Conservation (phyloP, 768 basidiomycete species). For the Leccinum barrowsii region DNA sequence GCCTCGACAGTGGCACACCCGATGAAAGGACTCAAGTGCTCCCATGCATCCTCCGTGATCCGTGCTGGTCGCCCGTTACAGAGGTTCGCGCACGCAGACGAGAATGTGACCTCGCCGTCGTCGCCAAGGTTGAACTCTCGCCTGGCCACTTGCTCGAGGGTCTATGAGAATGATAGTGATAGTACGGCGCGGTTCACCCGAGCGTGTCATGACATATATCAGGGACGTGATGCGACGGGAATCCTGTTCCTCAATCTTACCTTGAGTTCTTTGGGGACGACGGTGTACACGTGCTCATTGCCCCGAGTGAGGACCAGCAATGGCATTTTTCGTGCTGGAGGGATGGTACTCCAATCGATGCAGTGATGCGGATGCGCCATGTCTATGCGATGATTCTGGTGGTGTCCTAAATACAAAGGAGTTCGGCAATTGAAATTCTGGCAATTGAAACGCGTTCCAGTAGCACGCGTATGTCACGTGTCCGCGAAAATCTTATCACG, state of each 20-base stretch:
- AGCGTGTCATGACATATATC: background rate
- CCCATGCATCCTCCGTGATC: conserved; percentile 23
- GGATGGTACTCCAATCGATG: conserved; percentile 20
- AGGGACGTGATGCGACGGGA: background rate
- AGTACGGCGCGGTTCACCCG: background rate
- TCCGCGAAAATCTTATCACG: background rate
- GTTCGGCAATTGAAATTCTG: background rate
- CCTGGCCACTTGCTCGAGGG: conserved; percentile 14
- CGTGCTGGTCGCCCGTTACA: conserved; percentile 19
- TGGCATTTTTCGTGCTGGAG: conserved; percentile 19
- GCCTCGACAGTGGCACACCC: conserved; percentile 22
- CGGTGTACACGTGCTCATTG: conserved; percentile 15
- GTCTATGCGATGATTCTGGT: background rate
- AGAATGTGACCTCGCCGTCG: conserved; percentile 6
- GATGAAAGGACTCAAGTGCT: conserved; percentile 14
- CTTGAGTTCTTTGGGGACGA: conserved; percentile 16
- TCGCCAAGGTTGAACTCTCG: conserved; percentile 21
- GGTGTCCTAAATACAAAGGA: background rate
- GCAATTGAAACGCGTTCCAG: conserved; percentile 1
- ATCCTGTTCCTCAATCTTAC: conserved; percentile 1
- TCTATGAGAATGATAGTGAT: conserved; percentile 1
- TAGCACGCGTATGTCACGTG: conserved; percentile 13
- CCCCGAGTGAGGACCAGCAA: conserved; percentile 19
- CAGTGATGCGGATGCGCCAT: conserved; percentile 30
- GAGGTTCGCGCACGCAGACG: conserved; percentile 21